phyloP scores from a whole-genome alignment of 805 yeast genomes.

The Priceomyces carsonii region DNA sequence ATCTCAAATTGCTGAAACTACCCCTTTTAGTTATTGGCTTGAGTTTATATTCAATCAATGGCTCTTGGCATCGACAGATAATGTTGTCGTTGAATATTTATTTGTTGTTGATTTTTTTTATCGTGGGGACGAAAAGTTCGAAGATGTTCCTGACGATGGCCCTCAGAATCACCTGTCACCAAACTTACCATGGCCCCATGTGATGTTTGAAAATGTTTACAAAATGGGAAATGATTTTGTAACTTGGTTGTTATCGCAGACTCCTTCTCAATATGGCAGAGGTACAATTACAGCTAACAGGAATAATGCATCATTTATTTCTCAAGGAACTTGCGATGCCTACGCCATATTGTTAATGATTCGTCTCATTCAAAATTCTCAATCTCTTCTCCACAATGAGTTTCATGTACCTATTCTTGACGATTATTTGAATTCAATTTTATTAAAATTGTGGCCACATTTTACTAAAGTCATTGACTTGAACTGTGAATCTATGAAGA shows the following conservation, averaged over 20 bases:
- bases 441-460: slow-evolving; percentile 81
- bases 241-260: slow-evolving; percentile 47
- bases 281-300: slow-evolving; percentile 40
- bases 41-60: slow-evolving; percentile 76
- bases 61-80: slow-evolving; percentile 72
- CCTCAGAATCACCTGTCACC: slow-evolving; percentile 6
- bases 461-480: slow-evolving; percentile 75
- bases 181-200: slow-evolving; percentile 31
- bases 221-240: slow-evolving; percentile 47
- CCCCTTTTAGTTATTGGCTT: slow-evolving; percentile 62
- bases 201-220: slow-evolving; percentile 39
- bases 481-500: slow-evolving; percentile 72
- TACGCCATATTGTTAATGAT: slow-evolving; percentile 79
- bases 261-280: slow-evolving; percentile 22
- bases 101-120: slow-evolving; percentile 73
- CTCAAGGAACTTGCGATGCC: slow-evolving; percentile 56
- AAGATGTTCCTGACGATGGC: slow-evolving; percentile 18
- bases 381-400: slow-evolving; percentile 65
- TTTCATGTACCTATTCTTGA: slow-evolving; percentile 67
- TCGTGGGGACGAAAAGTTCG: slow-evolving; percentile 40
- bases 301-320: slow-evolving; percentile 15
- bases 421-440: slow-evolving; percentile 64
- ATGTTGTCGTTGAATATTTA: slow-evolving; percentile 72
- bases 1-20: slow-evolving; percentile 83
- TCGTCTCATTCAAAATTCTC: slow-evolving; percentile 65